Base-by-base conservation (phyloP, 768 basidiomycete species). In the Postia placenta region DNA sequence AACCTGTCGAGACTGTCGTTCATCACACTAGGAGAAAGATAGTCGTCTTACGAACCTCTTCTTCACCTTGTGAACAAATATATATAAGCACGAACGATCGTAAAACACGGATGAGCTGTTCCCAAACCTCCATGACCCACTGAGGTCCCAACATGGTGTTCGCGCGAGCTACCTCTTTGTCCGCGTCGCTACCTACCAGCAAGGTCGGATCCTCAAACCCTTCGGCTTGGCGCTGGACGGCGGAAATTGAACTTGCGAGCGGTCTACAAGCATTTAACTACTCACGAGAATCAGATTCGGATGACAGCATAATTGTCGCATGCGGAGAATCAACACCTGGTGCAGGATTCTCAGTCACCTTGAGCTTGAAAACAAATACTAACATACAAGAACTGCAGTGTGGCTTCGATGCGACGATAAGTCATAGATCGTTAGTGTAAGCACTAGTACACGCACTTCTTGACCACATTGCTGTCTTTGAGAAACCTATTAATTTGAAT, bases 281-380 rank as follows among this genome's bases (percentile, higher is more conserved):
- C 53, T 26, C 44, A 83, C 83, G 35, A 86, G 69, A 36, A 87
- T 80, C 4, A 90, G 75, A 57, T 81, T 69, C 0, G 87, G 87
- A 60, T 87, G 86, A 54, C 79, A 78, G 58, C 83, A 86, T 0
- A 89, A 66, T 58, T 89, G 87, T 4, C 87, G 74, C 35, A 92
- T 67, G 5, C 87, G 81, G 27, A 90, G 71, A 17, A 91, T 83
- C 76, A 90, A 74, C 20, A 87, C 80, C 72, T 83, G 56, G 12
- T 33, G 35, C 33, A 17, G 17, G 5, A 45, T n/a, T 22, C 12
- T 48, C 6, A 30, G 24, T 45, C 11, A 22, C 26, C 9, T 48
- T 25, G 23, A 33, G 4, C 7, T 12, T 15, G 5, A 9, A 28
- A 20, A 22, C 28, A 42, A n/a, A 25, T 50, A 36, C 48, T 12